Evolutionary conservation across 2,329 filamentous ascomycete genomes (phyloP), one percentile per base, ranked within the genome.

Genomic region (Lecanicillium sp.): DNA sequence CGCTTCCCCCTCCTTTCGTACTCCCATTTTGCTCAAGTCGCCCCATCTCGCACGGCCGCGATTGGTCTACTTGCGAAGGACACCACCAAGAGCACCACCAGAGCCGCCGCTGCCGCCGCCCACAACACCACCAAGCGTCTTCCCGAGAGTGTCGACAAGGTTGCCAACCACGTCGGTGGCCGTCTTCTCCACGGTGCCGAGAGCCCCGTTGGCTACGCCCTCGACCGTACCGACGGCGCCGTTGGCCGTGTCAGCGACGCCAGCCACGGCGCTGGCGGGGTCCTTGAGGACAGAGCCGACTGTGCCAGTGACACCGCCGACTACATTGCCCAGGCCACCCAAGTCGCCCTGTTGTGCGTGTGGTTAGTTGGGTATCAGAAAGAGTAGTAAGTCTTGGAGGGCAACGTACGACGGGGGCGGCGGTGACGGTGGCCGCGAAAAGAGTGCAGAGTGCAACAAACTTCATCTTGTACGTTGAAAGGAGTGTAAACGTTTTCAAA

Each of bases 401-500:
- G 27, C 37, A 12, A 33, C 32, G 20, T 20, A 29, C 9, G 20
- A 33, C 28, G 11, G 19, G 37, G 22, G 39, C 39, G 14, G 39
- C 33, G 4, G 29, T 41, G 39, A 20, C 33, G 10, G 19, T 19
- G 14, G 33, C 33, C 31, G 29, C 34, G 32, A 37, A 33, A 15
- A 37, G 29, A 32, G 39, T 17, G 29, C 32, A 29, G 13, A 28
- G 19, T 20, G 15, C 17, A 37, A n/a, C 17, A 33, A 33, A 36
- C 29, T 36, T 32, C 33, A 36, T 41, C 3, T 41, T 36, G 33
- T 30, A 30, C n/a, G n/a, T n/a, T n/a, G n/a, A 22, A 33, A 27
- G 25, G 27, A 32, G 11, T 17, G 38, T 36, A 36, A 27, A n/a
- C 17, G 27, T 36, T n/a, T n/a, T 36, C n/a, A 11, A 34, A 14